Percentiles rank a stretch among this genome's conserved stretches.
Conservation (phyloP, 2,329 filamentous ascomycete species). For the Zymoseptoria brevis region DNA sequence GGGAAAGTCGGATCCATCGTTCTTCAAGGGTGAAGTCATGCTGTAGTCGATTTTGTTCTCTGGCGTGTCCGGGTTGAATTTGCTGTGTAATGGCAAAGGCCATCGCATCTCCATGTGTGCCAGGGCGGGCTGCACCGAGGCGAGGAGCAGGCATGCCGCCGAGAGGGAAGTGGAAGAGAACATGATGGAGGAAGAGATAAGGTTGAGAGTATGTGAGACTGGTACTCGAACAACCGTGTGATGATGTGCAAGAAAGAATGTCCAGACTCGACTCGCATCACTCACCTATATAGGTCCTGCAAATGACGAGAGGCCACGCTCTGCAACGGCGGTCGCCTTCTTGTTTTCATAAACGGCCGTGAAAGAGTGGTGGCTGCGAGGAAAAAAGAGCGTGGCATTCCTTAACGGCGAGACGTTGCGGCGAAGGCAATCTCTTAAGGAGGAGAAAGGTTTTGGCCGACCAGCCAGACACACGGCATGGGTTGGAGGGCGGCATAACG, state of each 20-base stretch:
- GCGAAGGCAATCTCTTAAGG: neutral
- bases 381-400: neutral
- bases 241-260: neutral
- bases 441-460: neutral
- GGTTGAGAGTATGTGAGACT: neutral
- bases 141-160: neutral
- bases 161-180: neutral
- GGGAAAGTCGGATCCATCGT: conserved; percentile 59
- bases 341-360: neutral
- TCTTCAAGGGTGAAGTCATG: conserved; percentile 59
- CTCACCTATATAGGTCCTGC: neutral
- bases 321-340: neutral
- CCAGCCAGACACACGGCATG: neutral
- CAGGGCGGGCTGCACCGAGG: conserved; percentile 10
- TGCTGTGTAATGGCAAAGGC: conserved; percentile 47
- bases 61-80: conserved; percentile 38
- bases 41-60: conserved; percentile 55
- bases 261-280: neutral
- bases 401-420: neutral
- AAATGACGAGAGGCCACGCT: neutral
- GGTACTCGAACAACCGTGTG: neutral
- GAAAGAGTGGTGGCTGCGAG: neutral
- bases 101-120: conserved; percentile 50
- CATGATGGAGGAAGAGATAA: neutral
- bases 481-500: neutral